Evolutionary conservation across 2,329 filamentous ascomycete species (phyloP).

Genomic region (Aspergillus quadricinctus): DNA sequence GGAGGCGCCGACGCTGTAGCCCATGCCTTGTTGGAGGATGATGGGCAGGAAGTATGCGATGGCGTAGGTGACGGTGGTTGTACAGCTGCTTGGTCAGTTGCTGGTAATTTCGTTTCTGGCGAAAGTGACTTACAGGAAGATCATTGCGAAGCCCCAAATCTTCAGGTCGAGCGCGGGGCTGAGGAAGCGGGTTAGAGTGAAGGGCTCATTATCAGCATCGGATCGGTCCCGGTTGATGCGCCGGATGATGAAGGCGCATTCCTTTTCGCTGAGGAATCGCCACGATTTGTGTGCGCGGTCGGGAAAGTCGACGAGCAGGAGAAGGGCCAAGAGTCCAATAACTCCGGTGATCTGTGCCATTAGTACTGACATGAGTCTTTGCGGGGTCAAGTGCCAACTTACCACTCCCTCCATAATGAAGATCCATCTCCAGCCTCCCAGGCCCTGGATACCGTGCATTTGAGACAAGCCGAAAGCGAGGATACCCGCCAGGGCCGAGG

Average conservation of each 20-base stretch:
- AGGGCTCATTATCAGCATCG: conserved; percentile 48
- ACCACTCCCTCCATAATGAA: conserved; percentile 52
- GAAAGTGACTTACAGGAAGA: conserved; percentile 48
- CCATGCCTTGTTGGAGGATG: conserved; percentile 60
- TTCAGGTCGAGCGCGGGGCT: conserved; percentile 48
- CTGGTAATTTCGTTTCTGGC: neutral
- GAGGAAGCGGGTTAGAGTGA: conserved; percentile 46
- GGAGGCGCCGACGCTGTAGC: conserved; percentile 58
- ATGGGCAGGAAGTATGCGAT: conserved; percentile 76
- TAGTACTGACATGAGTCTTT: neutral
- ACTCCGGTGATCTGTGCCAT: conserved; percentile 21
- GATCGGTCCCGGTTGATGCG: conserved; percentile 51
- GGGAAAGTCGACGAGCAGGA: conserved; percentile 38
- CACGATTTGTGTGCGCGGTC: conserved; percentile 29
- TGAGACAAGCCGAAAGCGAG: conserved; percentile 41
- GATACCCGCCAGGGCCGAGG: conserved; percentile 47
- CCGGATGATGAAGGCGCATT: conserved; percentile 48
- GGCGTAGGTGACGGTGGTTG: conserved; percentile 70
- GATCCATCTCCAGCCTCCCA: conserved; percentile 51
- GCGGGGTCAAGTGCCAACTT: neutral
- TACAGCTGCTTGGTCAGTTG: conserved; percentile 34
- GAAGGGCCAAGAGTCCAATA: conserved; percentile 26
- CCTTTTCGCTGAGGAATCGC: conserved; percentile 33
- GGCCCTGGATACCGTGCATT: conserved; percentile 39
- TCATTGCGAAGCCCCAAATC: conserved; percentile 51